A percentile compares a stretch with the other conserved stretches of the same genome.
phyloP scores from a whole-genome alignment of 73 alveolate species.

The Paraurostyla sp. region DNA sequence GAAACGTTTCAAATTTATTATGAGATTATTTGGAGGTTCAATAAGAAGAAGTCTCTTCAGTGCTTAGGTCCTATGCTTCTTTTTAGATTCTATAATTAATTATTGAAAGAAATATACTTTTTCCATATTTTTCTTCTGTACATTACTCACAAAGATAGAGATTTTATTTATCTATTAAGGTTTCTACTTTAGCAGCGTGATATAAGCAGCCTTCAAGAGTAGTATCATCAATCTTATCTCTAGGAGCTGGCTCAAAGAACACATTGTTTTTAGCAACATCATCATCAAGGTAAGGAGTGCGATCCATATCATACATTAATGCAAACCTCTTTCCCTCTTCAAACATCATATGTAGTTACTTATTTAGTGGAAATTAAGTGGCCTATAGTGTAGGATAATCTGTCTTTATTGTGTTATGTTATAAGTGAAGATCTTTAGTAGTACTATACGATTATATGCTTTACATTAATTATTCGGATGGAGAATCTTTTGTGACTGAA shows the following conservation, averaged over 20 bases:
- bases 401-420: background rate
- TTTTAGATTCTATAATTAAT: constrained; percentile 61
- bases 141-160: constrained; percentile 73
- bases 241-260: constrained; percentile 72
- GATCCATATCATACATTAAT: constrained; percentile 35
- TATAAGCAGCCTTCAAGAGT: constrained; percentile 68
- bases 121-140: constrained; percentile 72
- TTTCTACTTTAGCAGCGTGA: constrained; percentile 49
- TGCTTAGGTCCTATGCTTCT: constrained; percentile 62
- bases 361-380: background rate
- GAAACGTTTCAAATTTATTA: constrained; percentile 72
- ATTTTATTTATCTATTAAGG: constrained; percentile 61
- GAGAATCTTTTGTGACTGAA: background rate
- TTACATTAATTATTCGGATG: background rate
- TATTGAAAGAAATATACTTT: constrained; percentile 42
- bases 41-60: constrained; percentile 48
- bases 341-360: constrained; percentile 22
- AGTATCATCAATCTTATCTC: constrained; percentile 14
- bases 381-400: background rate
- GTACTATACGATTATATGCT: too few relatives aligned
- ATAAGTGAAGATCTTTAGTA: too few relatives aligned
- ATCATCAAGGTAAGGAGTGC: constrained; percentile 34
- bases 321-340: constrained; percentile 52
- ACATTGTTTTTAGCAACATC: constrained; percentile 39
- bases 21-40: constrained; percentile 61